Evolutionary conservation across 805 yeast genomes (phyloP), one percentile per base, ranked within the genome.

Genomic region (Scheffersomyces amazonensis): DNA sequence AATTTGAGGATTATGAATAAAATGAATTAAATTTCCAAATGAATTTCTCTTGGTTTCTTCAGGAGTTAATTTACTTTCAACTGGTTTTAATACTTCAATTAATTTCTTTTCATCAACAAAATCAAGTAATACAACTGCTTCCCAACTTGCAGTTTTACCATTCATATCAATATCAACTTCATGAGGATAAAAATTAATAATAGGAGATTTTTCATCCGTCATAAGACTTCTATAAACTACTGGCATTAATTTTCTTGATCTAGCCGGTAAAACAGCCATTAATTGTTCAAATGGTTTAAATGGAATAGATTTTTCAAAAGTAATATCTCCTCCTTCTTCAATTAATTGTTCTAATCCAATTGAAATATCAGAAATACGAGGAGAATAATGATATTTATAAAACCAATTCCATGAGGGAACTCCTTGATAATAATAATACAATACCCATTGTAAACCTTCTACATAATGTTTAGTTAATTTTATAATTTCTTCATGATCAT

Each of bases 361-460:
- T 23, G 75, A 62, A 44, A 91, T 72, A 63, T 91, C 98, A 4
- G 96, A 87, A 41, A 91, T 87, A 69, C 96, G 80, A 33, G 99
- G 99, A 13, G 98, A 78, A 60, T 91, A 91, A 58, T 93, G 97
- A 60, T 87, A 86, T 48, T 72, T 78, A 59, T 77, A 91, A 57
- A 77, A 91, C 99, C 98, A 91, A 32, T 87, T 83, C 99, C 99
- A 91, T 2, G 98, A 89, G 28, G 87, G 86, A 54, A 87, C 82
- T 19, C 97, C 98, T 49, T 76, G 75, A 56, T 89, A 91, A 63
- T 91, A 91, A 66, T 91, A 91, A 54, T 75, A 81, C 60, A 93
- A 69, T 11, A 93, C 98, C 99, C 99, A 91, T 64, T 91, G 99
- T 45, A 91, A 71, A 47, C 99, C 99, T 62, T 90, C 96, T 30